Conservation (phyloP, 148 eudicot genomes). For the Nepenthes gracilis region DNA sequence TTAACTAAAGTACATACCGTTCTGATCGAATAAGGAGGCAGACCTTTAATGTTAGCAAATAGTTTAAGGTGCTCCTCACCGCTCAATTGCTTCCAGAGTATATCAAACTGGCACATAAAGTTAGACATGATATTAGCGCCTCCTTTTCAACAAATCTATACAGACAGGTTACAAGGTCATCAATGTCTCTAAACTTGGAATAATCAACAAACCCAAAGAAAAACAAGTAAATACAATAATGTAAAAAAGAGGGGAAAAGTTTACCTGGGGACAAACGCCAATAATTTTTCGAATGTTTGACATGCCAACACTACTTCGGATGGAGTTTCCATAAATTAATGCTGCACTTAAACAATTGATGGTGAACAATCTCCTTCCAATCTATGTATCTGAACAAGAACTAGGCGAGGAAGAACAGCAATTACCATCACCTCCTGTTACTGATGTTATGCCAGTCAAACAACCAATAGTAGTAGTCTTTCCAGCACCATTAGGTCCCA, state of each 20-base stretch:
- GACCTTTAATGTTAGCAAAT: slow-evolving; percentile 80
- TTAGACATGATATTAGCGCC: neutral
- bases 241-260: neutral
- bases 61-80: slow-evolving; percentile 79
- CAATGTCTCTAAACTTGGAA: too few species aligned
- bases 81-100: slow-evolving; percentile 77
- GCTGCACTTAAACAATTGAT: slow-evolving; percentile 27
- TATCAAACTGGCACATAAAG: slow-evolving; percentile 49
- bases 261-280: slow-evolving; percentile 95
- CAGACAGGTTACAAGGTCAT: too few species aligned
- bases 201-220: neutral
- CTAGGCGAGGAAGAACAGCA: slow-evolving; percentile 4
- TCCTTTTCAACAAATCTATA: neutral
- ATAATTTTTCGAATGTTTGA: slow-evolving; percentile 67
- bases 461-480: slow-evolving; percentile 91
- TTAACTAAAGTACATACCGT: slow-evolving; percentile 18
- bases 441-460: slow-evolving; percentile 80
- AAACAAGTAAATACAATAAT: neutral
- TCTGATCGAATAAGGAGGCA: slow-evolving; percentile 46
- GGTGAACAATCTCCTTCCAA: neutral
- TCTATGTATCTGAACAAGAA: slow-evolving; percentile 1
- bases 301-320: slow-evolving; percentile 68
- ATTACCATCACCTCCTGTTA: slow-evolving; percentile 89
- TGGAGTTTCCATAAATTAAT: slow-evolving; percentile 59
- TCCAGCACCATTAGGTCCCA: slow-evolving; percentile 99